Base-by-base conservation (phyloP, 2,329 filamentous ascomycete genomes). In the Aspergillus hiratsukae region DNA sequence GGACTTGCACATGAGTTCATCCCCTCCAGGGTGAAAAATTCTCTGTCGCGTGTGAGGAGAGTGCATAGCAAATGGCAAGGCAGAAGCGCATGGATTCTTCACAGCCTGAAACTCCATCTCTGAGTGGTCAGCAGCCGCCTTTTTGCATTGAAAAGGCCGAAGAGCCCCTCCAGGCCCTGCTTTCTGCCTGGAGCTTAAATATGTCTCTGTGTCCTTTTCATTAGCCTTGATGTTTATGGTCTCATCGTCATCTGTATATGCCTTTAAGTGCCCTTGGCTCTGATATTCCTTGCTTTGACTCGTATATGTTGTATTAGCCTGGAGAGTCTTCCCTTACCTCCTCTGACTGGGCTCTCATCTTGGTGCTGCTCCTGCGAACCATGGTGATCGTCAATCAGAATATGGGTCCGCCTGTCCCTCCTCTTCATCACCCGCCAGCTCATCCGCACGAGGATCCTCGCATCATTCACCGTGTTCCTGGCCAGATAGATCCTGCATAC, bases 361-460 rank as follows among this genome's bases (percentile, higher is more conserved):
- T 48, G 17, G 27, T 45, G 37, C 29, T 17, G 14, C 19, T 52
- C 52, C 31, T 45, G 48, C 10, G 28, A 28, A 52, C 37, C 19
- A 61, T 65, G 62, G 61, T 54, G 21, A 46, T 60, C 25, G 59
- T 63, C 52, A 63, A 64, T 54, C 55, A 53, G 23, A 62, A 60
- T 49, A 56, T 59, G 55, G 53, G 61, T 51, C 64, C 64, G 3
- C 58, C 56, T 19, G 56, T 59, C 23, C 55, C 60, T 48, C 61
- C 58, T 31, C 27, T 53, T 31, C 62, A 65, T 52, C 58, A 59
- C 40, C 55, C 53, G 14, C 55, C 61, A 19, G 49, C 40, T 50
- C 58, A 56, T 51, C 56, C 54, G 5, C 54, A 46, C 11, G 61
- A 61, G 29, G 52, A 48, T 23, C 51, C 64, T 53, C 59, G 56